Evolutionary conservation across 2,329 filamentous ascomycete species (phyloP).

Genomic region (Phyllachora maydis): DNA sequence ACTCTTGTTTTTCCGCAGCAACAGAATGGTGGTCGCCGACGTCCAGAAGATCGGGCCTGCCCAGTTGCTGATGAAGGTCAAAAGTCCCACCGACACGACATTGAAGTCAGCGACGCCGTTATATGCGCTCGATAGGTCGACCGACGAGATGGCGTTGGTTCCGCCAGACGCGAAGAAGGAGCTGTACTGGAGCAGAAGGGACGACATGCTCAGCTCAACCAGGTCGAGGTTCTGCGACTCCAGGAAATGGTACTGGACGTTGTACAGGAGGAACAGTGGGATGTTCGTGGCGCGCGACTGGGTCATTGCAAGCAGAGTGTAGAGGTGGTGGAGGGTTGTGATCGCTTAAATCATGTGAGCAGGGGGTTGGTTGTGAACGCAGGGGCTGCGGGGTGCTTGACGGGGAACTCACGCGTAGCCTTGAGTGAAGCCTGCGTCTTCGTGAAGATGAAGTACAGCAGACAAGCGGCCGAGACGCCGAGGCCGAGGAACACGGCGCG

Average conservation of each 20-base stretch:
- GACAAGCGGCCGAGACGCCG: conserved; percentile 14
- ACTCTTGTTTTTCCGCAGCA: conserved; percentile 18
- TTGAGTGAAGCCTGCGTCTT: conserved; percentile 8
- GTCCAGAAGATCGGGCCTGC: conserved; percentile 78
- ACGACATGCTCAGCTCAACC: conserved; percentile 44
- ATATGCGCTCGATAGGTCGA: conserved; percentile 87
- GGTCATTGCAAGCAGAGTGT: conserved; percentile 63
- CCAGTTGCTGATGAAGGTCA: conserved; percentile 87
- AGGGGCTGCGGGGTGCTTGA: conserved; percentile 5
- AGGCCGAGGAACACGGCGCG: conserved; percentile 28
- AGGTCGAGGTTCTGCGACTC: conserved; percentile 20
- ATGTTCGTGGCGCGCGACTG: conserved; percentile 75
- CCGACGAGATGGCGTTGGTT: conserved; percentile 86
- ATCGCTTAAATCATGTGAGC: conserved; percentile 7
- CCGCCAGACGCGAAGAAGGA: conserved; percentile 84
- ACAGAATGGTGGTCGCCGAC: conserved; percentile 38
- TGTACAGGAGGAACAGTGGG: conserved; percentile 63
- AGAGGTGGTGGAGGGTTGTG: conserved; percentile 43
- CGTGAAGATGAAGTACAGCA: conserved; percentile 16
- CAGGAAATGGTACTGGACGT: conserved; percentile 31
- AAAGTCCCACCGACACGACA: conserved; percentile 54
- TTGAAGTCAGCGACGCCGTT: conserved; percentile 77
- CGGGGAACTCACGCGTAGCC: conserved; percentile 9
- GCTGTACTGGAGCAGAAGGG: conserved; percentile 57
- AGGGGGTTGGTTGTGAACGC: conserved; percentile 2